Percentiles rank a stretch among this genome's conserved stretches.
These are phyloP conservation scores for Haberlea rhodopensis DNA, from an alignment of 257 asterid genomes.

Conservation along the genomic window DNA sequence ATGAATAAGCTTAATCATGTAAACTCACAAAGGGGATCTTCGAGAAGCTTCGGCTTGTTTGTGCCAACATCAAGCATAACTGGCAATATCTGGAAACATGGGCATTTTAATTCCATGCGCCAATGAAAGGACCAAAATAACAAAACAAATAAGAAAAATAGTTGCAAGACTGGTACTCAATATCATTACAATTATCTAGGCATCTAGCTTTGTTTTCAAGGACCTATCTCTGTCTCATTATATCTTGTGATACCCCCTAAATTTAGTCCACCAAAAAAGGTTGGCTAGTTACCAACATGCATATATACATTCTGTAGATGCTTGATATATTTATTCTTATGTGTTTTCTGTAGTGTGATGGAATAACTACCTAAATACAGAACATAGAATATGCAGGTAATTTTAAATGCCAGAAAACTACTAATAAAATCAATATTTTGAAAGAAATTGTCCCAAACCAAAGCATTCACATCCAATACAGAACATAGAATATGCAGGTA, in stretches of 20 bases:
- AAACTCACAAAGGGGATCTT: slow-evolving; percentile 90
- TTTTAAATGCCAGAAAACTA: background rate
- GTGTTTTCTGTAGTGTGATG: slow-evolving; percentile 8
- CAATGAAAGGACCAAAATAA: slow-evolving; percentile 7
- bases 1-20: slow-evolving; percentile 20
- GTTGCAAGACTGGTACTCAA: background rate
- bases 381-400: background rate
- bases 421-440: slow-evolving; percentile 5
- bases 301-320: slow-evolving; percentile 8
- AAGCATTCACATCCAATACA: too few species aligned
- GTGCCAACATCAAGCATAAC: slow-evolving; percentile 99
- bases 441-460: too few species aligned
- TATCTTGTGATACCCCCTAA: slow-evolving; percentile 3
- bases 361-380: slow-evolving; percentile 18
- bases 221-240: slow-evolving; percentile 9
- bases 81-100: slow-evolving; percentile 70
- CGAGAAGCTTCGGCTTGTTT: slow-evolving; percentile 87
- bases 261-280: background rate
- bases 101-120: slow-evolving; percentile 21
- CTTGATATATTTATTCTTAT: slow-evolving; percentile 17
- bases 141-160: slow-evolving; percentile 8
- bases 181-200: slow-evolving; percentile 14
- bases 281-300: background rate
- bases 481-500: too few species aligned
- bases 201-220: slow-evolving; percentile 16